phyloP scores from a whole-genome alignment of 805 yeast species.

The Isabelozyma pseudorhagii region DNA sequence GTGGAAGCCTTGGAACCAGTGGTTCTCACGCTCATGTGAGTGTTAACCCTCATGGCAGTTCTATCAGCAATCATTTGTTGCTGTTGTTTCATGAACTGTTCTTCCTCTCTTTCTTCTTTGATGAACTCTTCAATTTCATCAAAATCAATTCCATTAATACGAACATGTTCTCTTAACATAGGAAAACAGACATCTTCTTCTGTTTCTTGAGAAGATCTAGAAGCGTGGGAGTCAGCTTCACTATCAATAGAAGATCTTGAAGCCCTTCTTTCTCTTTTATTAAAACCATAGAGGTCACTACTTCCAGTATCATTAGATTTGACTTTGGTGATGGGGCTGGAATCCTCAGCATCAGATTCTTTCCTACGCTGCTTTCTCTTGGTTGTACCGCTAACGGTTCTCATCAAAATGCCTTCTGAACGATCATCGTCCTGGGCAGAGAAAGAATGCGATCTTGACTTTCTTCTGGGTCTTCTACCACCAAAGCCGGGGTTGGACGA shows the following conservation, averaged over 20 bases:
- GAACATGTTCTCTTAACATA: constrained; percentile 62
- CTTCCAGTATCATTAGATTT: constrained; percentile 20
- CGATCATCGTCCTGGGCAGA: constrained; percentile 3
- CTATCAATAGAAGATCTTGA: constrained; percentile 47
- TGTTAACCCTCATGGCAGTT: constrained; percentile 11
- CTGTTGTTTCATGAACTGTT: constrained; percentile 17
- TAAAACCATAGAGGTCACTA: constrained; percentile 8
- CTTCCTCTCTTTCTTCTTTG: constrained; percentile 54
- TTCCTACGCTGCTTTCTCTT: constrained; percentile 1
- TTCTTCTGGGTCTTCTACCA: constrained; percentile 10
- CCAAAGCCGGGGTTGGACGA: neutral
- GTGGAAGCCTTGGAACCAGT: constrained; percentile 32
- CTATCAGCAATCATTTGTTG: constrained; percentile 22
- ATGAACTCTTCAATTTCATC: constrained; percentile 85
- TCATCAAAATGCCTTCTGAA: constrained; percentile 27
- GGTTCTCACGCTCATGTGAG: constrained; percentile 6
- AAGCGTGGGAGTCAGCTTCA: constrained; percentile 69
- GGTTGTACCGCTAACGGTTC: constrained; percentile 4
- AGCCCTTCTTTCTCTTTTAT: constrained; percentile 29
- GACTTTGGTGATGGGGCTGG: constrained; percentile 22
- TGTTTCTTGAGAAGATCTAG: constrained; percentile 81
- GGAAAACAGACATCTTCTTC: constrained; percentile 99
- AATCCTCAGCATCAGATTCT: neutral
- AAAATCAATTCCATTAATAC: constrained; percentile 80
- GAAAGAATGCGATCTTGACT: constrained; percentile 20